Evolutionary conservation across 2,329 filamentous ascomycete genomes (phyloP).

Genomic region (Teratosphaeriaceae sp.): DNA sequence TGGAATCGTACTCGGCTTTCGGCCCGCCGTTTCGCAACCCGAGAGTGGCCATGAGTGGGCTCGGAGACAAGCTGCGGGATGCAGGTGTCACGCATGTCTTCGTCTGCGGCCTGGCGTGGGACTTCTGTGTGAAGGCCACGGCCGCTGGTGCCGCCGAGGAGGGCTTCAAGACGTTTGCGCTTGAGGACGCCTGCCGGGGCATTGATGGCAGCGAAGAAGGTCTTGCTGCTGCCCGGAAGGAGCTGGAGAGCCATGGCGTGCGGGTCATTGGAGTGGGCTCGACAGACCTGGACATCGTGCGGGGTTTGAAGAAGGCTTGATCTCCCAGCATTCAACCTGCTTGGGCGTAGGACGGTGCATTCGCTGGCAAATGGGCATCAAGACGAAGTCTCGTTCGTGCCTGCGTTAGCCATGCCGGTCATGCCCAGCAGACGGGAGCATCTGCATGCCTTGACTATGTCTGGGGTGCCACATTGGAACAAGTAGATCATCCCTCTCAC

Average conservation of each 20-base stretch:
- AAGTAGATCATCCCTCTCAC: too few species aligned
- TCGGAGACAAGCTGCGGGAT: conserved; percentile 52
- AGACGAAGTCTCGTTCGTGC: too few species aligned
- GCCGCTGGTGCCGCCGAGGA: conserved; percentile 69
- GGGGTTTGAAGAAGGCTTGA: not conserved
- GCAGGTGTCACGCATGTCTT: conserved; percentile 69
- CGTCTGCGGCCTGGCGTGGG: conserved; percentile 76
- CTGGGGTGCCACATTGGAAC: not conserved
- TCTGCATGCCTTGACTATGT: not conserved
- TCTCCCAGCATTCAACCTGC: not conserved
- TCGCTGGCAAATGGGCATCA: too few species aligned
- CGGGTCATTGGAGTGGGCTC: conserved; percentile 44
- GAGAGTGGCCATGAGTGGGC: conserved; percentile 52
- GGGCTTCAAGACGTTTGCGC: conserved; percentile 69
- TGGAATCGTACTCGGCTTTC: conserved; percentile 96
- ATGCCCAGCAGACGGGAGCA: not conserved
- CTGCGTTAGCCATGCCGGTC: too few species aligned
- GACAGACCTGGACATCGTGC: conserved; percentile 3
- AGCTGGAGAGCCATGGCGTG: conserved; percentile 55
- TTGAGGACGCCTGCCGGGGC: conserved; percentile 70
- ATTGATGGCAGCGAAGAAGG: conserved; percentile 60
- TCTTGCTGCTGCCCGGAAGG: conserved; percentile 39
- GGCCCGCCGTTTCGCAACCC: conserved; percentile 67
- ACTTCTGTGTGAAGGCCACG: conserved; percentile 82
- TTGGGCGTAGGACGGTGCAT: too few species aligned